phyloP scores from a whole-genome alignment of 2,329 filamentous ascomycete genomes.

The Ophiostoma tasmaniense region DNA sequence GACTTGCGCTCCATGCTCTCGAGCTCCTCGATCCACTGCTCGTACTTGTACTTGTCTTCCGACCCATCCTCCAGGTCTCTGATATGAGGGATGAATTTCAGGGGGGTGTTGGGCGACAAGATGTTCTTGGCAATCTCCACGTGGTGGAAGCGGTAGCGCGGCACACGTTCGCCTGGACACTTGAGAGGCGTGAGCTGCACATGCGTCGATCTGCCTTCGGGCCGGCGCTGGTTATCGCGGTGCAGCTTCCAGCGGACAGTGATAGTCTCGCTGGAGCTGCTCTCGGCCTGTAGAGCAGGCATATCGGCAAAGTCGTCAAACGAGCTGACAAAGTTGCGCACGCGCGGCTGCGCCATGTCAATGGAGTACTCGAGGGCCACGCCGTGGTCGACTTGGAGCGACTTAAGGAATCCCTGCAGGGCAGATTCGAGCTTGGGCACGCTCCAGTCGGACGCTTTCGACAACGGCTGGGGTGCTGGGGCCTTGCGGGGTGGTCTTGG shows the following conservation, averaged over 20 bases:
- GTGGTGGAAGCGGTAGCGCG: constrained; percentile 51
- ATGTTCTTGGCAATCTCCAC: constrained; percentile 53
- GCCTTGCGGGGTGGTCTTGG: not conserved
- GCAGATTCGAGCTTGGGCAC: constrained; percentile 35
- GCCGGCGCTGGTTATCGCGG: constrained; percentile 16
- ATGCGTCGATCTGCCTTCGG: constrained; percentile 13
- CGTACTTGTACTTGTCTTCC: constrained; percentile 45
- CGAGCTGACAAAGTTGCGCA: constrained; percentile 13
- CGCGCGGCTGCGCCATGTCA: constrained; percentile 26
- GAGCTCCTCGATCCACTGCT: constrained; percentile 48
- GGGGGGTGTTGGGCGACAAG: constrained; percentile 50
- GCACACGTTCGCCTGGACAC: constrained; percentile 44
- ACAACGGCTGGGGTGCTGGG: not conserved
- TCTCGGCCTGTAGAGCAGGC: constrained; percentile 25
- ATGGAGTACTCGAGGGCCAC: constrained; percentile 38
- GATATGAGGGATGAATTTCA: constrained; percentile 52
- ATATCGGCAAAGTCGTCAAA: constrained; percentile 41
- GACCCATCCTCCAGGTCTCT: constrained; percentile 46
- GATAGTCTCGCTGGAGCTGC: not conserved
- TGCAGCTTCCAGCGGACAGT: constrained; percentile 13
- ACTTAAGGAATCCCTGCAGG: constrained; percentile 33
- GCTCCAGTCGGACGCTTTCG: constrained; percentile 31
- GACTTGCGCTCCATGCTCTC: constrained; percentile 50
- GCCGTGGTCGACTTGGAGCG: constrained; percentile 39
- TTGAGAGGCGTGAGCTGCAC: constrained; percentile 37